Evolutionary conservation across 2,329 filamentous ascomycete species (phyloP), one percentile per base, ranked within the genome.

Genomic region (Teratosphaeriaceae sp.): DNA sequence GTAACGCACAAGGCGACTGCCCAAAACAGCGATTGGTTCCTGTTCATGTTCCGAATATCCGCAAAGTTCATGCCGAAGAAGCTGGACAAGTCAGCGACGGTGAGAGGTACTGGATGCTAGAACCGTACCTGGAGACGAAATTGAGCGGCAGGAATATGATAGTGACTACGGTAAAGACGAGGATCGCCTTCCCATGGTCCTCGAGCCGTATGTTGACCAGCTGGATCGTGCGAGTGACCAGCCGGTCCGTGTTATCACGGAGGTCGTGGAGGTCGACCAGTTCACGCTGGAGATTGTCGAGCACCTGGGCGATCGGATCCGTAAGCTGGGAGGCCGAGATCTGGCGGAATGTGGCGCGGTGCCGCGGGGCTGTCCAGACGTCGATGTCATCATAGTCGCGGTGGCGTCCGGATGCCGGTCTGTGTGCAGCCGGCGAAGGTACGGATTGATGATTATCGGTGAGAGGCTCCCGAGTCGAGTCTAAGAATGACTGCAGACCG

Each of bases 201-300:
- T 70, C 67, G 2, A 69, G 58, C 2, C 67, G 61, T 36, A 71
- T 68, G 44, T 70, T 69, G 45, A 70, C 66, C 2, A 69, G 60
- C 43, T 68, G 66, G 36, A 69, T 67, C 1, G 66, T 69, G 18
- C 67, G 59, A 16, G 64, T 68, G 44, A 70, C 63, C 1, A 69
- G 57, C 1, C 64, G 53, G 40, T 69, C 68, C 39, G 63, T 66
- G 44, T 69, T 69, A 38, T 68, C 66, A 8, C 64, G 62, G 1
- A 69, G 54, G 41, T 67, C 67, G 38, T 60, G 54, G 1, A 69
- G 53, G 34, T 69, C 67, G 2, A 53, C 49, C 15, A 67, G 61
- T 49, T 69, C 66, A 16, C 65, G 55, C 29, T 64, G 57, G 0
- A 70, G 55, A 29, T 68, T 69, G 35, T 67, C 66, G 1, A 67